Percentiles rank a stretch among this genome's conserved stretches.
Conservation (phyloP, 441 rosid genomes). For the Syzygium syzygioides region DNA sequence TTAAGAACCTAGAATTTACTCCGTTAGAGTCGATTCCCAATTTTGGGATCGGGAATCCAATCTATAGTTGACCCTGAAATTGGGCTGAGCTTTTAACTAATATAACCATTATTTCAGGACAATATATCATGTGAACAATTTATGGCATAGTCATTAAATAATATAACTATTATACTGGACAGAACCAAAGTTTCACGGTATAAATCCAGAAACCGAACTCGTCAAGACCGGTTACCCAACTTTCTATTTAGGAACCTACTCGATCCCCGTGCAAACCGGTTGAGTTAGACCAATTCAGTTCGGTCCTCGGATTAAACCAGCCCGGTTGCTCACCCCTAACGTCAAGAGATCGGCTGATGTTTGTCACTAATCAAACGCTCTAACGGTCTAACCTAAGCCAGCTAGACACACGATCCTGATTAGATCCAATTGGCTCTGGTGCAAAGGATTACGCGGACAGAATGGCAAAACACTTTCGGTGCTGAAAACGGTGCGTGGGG, state of each 20-base stretch:
- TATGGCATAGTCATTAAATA: background rate
- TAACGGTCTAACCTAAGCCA: background rate
- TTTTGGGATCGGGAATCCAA: background rate
- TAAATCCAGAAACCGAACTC: background rate
- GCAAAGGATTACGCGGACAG: background rate
- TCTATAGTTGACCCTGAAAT: background rate
- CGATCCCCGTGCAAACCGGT: background rate
- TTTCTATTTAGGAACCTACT: background rate
- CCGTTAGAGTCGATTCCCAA: accelerated
- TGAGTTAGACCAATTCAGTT: accelerated
- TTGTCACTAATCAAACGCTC: too few species aligned
- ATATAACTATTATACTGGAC: background rate
- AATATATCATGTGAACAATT: background rate
- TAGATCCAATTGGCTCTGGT: background rate
- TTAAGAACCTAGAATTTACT: background rate
- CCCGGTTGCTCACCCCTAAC: accelerated
- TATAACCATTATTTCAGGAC: background rate
- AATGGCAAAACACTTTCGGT: background rate
- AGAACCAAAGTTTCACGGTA: background rate
- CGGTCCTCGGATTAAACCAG: background rate
- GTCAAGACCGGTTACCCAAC: background rate
- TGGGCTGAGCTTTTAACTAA: too few species aligned
- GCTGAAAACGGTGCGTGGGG: background rate
- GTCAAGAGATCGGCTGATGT: background rate
- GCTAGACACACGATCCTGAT: background rate